Evolutionary conservation across 2,329 filamentous ascomycete species (phyloP), one percentile per base, ranked within the genome.

Genomic region (Blumeriella jaapii): DNA sequence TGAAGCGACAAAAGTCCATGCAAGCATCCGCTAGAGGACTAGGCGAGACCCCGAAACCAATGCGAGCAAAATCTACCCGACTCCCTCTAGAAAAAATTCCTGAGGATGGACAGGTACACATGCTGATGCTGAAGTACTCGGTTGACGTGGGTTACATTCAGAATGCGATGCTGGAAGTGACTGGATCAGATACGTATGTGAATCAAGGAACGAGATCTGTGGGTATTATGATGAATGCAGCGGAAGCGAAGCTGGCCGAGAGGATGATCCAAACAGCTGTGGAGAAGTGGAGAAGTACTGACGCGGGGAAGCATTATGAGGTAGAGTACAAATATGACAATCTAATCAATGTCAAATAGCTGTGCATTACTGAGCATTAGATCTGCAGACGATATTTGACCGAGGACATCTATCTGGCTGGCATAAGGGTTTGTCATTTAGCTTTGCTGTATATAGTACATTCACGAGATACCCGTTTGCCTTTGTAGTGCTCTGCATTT

Each of bases 31-130:
- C 27, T n/a, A 36, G 17, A 10, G 41, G 36, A 10, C 34, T 31
- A n/a, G 42, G 41, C n/a, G 35, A 29, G 12, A 22, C 33, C 11
- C 19, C 33, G 11, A 41, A 39, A 16, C 12, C 23, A 13, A 48
- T 42, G 17, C 41, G 52, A 11, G 38, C 44, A 10, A 53, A 54
- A 26, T 49, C 51, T 9, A 41, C 32, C 12, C 46, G 47, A 14
- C 42, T 55, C 6, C 53, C 53, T 12, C 31, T 55, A 8, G 52
- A 55, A 31, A 47, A 27, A 15, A 49, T 52, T 26, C 46, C 49
- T 8, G 34, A 42, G 10, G 34, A 44, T 7, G 23, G 40, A n/a
- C 29, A 46, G 15, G 35, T 45, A 1, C 48, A 54, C 24, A 40
- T 34, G 8, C 36, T 54, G 11, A 4, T 47, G 11, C 26, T 50